phyloP scores from a whole-genome alignment of 768 basidiomycete species.

The Rhizopogon vulgaris region DNA sequence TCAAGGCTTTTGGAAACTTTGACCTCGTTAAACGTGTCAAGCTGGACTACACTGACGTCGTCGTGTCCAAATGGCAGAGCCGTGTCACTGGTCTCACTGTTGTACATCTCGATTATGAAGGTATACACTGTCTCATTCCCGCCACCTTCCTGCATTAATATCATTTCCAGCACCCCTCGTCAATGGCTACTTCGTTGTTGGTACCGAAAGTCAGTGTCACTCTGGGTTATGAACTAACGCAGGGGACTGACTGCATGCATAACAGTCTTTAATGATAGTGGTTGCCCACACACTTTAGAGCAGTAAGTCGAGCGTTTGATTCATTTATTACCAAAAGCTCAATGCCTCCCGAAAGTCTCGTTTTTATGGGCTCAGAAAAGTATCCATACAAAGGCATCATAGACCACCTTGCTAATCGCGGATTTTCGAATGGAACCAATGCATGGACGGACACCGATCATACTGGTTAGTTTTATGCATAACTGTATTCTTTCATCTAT shows the following conservation, averaged over 20 bases:
- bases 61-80: slow-evolving; percentile 85
- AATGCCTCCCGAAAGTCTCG: slow-evolving; percentile 43
- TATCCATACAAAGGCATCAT: slow-evolving; percentile 96
- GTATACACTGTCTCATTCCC: slow-evolving; percentile 32
- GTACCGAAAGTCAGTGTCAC: slow-evolving; percentile 72
- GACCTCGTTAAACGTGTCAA: slow-evolving; percentile 74
- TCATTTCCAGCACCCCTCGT: slow-evolving; percentile 66
- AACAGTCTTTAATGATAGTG: slow-evolving; percentile 87
- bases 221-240: not conserved
- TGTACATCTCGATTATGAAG: slow-evolving; percentile 88
- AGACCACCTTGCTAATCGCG: slow-evolving; percentile 91
- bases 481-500: not conserved
- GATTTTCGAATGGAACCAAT: slow-evolving; percentile 87
- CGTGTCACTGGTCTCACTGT: slow-evolving; percentile 82
- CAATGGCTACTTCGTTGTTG: slow-evolving; percentile 86
- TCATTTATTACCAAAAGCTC: not conserved
- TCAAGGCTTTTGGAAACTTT: slow-evolving; percentile 63
- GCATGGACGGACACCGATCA: slow-evolving; percentile 97
- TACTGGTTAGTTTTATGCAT: slow-evolving; percentile 34
- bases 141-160: slow-evolving; percentile 9
- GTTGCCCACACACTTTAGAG: slow-evolving; percentile 94
- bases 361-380: slow-evolving; percentile 94
- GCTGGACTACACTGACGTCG: slow-evolving; percentile 72
- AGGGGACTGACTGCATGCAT: not conserved
- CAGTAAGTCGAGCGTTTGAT: slow-evolving; percentile 50